Base-by-base conservation (phyloP, 1,284 basidiomycete species). In the Cutaneotrichosporon spelunceum region DNA sequence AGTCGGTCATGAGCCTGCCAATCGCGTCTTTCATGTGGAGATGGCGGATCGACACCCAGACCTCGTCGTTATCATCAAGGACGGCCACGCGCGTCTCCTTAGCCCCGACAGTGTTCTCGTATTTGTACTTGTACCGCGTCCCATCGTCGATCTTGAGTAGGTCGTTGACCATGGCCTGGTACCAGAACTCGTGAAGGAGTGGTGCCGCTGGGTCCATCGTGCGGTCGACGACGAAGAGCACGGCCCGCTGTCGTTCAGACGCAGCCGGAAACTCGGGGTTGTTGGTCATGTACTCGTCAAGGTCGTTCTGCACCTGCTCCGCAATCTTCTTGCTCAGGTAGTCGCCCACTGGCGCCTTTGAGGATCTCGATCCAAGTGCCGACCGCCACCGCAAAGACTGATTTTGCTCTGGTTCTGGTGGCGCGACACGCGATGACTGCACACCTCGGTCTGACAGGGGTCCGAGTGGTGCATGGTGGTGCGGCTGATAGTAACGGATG, bases 21-120 rank as follows among this genome's bases (percentile, higher is more conserved):
- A 98, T 95, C 4, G 93, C 91, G 80, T 99, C 96, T 60, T 91
- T 88, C 90, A 99, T 98, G 79, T 99, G 95, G 84, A 98, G 86
- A 77, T 99, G 96, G 58, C 94, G 87, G 55, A 98, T 86, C 45
- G 88, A 87, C 24, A 87, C 88, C 93, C 94, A 99, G 4, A 97
- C 88, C 50, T 85, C 84, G 77, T 99, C 95, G 2, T 85, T 81
- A 68, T 99, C 95, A 21, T 87, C 86, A 33, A 99, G 82, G 1
- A 84, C 83, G 3, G 92, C 92, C 4, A 86, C 87, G 77, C 93
- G 92, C 71, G 95, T 90, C 73, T 99, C 94, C 63, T 84, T 87
- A 13, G 85, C 83, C 14, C 93, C 94, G 2, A 87, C 72, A 4
- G 76, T 78, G 54, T 89, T 88, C 72, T 92, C 88, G 78, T 93